Base-by-base conservation (phyloP, 306 rosid genomes). In the Vigna trinervia region DNA sequence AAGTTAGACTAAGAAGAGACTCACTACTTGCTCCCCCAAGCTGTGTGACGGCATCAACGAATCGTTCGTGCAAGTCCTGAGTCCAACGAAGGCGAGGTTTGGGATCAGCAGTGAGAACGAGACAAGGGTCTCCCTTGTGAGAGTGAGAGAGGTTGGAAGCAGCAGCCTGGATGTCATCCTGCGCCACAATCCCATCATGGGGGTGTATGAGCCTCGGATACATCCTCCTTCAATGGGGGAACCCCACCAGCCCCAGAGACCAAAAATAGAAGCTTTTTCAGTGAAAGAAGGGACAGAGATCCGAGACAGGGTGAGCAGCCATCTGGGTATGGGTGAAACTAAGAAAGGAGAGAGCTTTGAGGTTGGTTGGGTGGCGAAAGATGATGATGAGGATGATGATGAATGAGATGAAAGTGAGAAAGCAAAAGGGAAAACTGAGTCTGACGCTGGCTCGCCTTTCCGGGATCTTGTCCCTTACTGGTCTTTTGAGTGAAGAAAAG, bases 11-110 rank as follows among this genome's bases (percentile, higher is more conserved):
- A 17, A 69, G 26, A 50, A 60, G 56, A 61, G 5, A 82, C 88
- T 83, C 11, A 93, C 98, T 93, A 50, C 90, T 52, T 38, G 98
- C 85, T 74, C 98, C 98, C 23, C 99, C 99, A 66, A 95, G 99
- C 82, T 95, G 97, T 47, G 96, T 89, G 26, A 95, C 99, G 1
- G 99, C 97, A 79, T 95, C 99, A 46, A 95, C 87, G 46, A 95
- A 95, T 10, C 99, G 92, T 52, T 95, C 99, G 59, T 95, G 99
- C 19, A 95, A 93, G 86, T 95, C 99, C 52, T 94, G 89, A 12
- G 99, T 95, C 99, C 99, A 95, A 0, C 99, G 97, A 80, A 95
- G 99, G 12, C 99, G 97, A 41, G 99, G 99, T 71, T 92, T 93
- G n/a, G 98, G 98, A 88, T 93, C 98, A 71, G 98, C 92, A 2